Evolutionary conservation across 2,329 filamentous ascomycete genomes (phyloP), one percentile per base, ranked within the genome.

Genomic region (Clonostachys chloroleuca): DNA sequence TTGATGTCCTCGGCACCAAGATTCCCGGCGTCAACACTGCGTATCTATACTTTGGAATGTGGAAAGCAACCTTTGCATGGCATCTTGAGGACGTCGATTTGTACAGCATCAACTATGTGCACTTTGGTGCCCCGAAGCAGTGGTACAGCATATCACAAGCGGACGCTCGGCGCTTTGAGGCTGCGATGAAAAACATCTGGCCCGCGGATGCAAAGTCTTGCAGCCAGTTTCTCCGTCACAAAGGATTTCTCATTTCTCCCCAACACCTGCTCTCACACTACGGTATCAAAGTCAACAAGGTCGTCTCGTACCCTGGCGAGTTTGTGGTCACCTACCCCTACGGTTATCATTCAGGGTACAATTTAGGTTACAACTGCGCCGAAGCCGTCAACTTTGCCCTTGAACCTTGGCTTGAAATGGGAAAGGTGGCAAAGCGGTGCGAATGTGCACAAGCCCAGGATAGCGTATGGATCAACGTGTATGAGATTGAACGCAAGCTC

Each of bases 81-180:
- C 94, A 99, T 78, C 72, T 99, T 46, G 94, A 99, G 64, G 94
- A 99, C 63, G 92, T 99, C 40, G 94, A 99, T 70, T 80, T 99
- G 5, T 99, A 99, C 81, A 97, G 92, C 65, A 99, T 99, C 77
- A 99, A 99, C 71, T 99, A 96, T 65, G 91, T 99, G 50, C 94
- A 99, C 62, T 99, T 99, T 64, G 94, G 94, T 47, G 94, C 94
- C 2, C 94, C 94, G 1, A 99, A 99, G 69, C 94, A 99, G 65
- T 99, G 94, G 94, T 99, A 99, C 70, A 96, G 92, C 67, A 97
- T 99, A 54, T 96, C 92, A 1, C 95, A 97, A 65, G 88, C 89
- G 54, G 94, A 99, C 63, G 91, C 92, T 13, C 83, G 91, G 44
- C 86, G 87, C 14, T 99, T 99, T 57, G 94, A 99, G 67, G 83